Conservation (phyloP, 2,329 filamentous ascomycete species). For the Xylaria sp. region DNA sequence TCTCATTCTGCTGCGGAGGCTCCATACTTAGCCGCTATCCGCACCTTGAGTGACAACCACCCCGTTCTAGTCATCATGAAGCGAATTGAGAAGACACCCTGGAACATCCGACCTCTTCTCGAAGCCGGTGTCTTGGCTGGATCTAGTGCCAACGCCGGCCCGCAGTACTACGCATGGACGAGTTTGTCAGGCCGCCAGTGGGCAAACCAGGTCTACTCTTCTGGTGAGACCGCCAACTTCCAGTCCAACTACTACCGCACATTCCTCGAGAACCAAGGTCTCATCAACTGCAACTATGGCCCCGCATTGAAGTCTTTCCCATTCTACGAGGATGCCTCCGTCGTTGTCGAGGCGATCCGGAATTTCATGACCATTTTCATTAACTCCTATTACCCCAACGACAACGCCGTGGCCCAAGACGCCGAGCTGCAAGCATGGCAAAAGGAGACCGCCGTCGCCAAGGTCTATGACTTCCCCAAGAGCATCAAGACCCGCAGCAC, state of each 20-base stretch:
- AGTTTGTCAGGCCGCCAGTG: constrained; percentile 48
- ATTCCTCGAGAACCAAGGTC: constrained; percentile 50
- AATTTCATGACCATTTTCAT: constrained; percentile 56
- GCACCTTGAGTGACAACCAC: constrained; percentile 59
- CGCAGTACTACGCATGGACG: constrained; percentile 50
- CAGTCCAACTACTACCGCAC: constrained; percentile 36
- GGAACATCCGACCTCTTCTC: constrained; percentile 48
- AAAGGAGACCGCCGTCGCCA: constrained; percentile 53
- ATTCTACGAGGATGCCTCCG: constrained; percentile 56
- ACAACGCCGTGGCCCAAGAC: constrained; percentile 51
- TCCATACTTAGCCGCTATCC: constrained; percentile 57
- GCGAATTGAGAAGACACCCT: constrained; percentile 51
- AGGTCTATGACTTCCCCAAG: constrained; percentile 57
- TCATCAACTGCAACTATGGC: constrained; percentile 52
- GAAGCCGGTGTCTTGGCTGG: constrained; percentile 45
- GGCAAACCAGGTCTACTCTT: constrained; percentile 33
- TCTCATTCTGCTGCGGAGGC: constrained; percentile 58
- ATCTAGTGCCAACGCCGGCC: constrained; percentile 46
- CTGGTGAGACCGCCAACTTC: constrained; percentile 34
- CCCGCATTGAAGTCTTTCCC: constrained; percentile 56
- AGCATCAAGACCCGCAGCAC: constrained; percentile 41
- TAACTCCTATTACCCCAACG: constrained; percentile 56
- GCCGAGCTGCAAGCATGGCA: constrained; percentile 59
- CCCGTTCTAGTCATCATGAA: constrained; percentile 56
- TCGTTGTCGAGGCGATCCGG: constrained; percentile 52